Evolutionary conservation across 176 grass and related monocot genomes (phyloP), one percentile per base, ranked within the genome.

Genomic region (Ensete ventricosum): DNA sequence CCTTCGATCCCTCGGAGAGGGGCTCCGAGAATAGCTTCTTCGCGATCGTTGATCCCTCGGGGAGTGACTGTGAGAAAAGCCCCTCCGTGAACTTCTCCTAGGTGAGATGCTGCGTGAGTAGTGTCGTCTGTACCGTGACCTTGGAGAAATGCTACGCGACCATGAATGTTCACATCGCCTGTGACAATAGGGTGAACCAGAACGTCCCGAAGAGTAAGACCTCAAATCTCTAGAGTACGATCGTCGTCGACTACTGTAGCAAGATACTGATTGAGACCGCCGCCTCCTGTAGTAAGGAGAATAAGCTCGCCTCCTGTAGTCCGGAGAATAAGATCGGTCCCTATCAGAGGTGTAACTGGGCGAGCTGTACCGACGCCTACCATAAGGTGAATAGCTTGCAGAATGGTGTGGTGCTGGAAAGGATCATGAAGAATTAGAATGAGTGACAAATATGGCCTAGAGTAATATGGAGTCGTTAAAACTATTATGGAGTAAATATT

Each of bases 291-390:
- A 62, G 55, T 50, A 53, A 0, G 77, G 85, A 5, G 80, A 83
- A 63, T 81, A 69, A 9, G 77, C 72, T 9, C 34, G 20, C 1
- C 59, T 24, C 65, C 78, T 81, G 22, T 64, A 14, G 48, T 86
- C 63, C 16, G 88, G 84, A 59, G 88, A 92, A 50, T 86, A 84
- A 62, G 89, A 84, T 1, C 62, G 9, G 25, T 88, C 82, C 25
- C 77, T 62, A 14, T 76, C 83, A 34, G 83, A 81, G 4, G 86
- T 82, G 68, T 82, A 88, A 25, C 12, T 64, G 0, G 17, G 80
- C 50, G 85, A 91, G 16, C 71, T 54, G 77, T 91, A 78, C 69
- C 68, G 80, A 27, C 68, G 72, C 62, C 88, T 83, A 48, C 55
- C 29, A 43, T 76, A 48, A 59, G 85, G 85, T 2, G 85, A 91